Percentiles rank a stretch among this genome's conserved stretches.
Evolutionary conservation across 331 rosid genomes (phyloP).

Genomic region (Malus hybrid): DNA sequence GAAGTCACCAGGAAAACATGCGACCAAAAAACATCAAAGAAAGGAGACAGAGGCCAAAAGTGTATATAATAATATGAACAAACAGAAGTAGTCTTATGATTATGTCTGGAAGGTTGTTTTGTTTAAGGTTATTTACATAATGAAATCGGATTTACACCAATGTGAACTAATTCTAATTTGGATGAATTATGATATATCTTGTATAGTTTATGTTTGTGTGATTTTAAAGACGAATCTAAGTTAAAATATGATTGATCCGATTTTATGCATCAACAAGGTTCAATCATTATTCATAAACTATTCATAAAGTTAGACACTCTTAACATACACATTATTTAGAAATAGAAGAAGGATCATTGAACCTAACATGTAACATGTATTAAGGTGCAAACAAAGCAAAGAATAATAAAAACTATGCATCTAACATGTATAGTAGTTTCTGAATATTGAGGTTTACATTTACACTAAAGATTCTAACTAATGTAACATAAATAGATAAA

Average conservation of each 20-base stretch:
- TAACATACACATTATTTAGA: not conserved
- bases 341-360: not conserved
- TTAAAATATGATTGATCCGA: too few relatives aligned
- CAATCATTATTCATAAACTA: not conserved
- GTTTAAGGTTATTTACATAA: not conserved
- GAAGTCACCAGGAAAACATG: conserved; percentile 2
- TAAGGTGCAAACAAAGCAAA: not conserved
- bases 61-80: not conserved
- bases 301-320: not conserved
- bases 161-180: too few relatives aligned
- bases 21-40: not conserved
- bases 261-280: not conserved
- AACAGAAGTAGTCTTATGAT: not conserved
- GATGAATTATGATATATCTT: too few relatives aligned
- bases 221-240: too few relatives aligned
- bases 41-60: not conserved
- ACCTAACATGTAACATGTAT: not conserved
- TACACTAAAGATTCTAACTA: too few relatives aligned
- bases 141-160: too few relatives aligned
- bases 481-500: too few relatives aligned
- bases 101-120: not conserved
- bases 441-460: too few relatives aligned
- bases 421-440: too few relatives aligned
- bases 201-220: too few relatives aligned
- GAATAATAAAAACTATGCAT: not conserved